Evolutionary conservation across 345 rosid species (phyloP).

Genomic region (Draba incana): DNA sequence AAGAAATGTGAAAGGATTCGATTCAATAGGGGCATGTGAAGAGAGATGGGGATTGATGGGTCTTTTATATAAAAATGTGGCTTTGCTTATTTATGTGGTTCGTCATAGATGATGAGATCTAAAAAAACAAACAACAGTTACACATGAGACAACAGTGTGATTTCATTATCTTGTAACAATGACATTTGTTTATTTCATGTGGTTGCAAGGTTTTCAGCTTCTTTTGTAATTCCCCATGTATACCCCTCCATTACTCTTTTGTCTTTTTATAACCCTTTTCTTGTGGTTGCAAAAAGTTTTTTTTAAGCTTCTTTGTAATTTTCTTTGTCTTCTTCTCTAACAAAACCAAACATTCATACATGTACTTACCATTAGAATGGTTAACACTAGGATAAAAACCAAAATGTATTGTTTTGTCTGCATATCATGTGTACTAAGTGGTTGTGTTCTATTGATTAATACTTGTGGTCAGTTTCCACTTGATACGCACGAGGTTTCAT

Average conservation of each 20-base stretch:
- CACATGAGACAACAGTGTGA: conserved; percentile 36
- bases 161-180: conserved; percentile 30
- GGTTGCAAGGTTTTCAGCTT: conserved; percentile 42
- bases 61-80: conserved; percentile 29
- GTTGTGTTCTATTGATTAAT: not conserved
- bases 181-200: conserved; percentile 43
- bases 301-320: not conserved
- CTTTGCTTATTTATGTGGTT: conserved; percentile 34
- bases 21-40: conserved; percentile 31
- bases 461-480: not conserved
- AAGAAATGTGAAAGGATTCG: conserved; percentile 37
- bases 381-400: conserved; percentile 22
- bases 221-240: conserved; percentile 37
- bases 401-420: not conserved
- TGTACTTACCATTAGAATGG: conserved; percentile 11
- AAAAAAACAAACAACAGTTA: conserved; percentile 20
- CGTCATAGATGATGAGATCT: conserved; percentile 26
- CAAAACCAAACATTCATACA: conserved; percentile 12
- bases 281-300: conserved; percentile 26
- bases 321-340: conserved; percentile 11
- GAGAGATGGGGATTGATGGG: conserved; percentile 34
- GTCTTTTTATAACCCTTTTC: conserved; percentile 28
- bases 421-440: conserved; percentile 3
- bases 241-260: conserved; percentile 30
- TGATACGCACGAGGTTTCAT: conserved; percentile 9